These are phyloP conservation scores for Pseudonitzschia pungens DNA, from an alignment of 108 stramenopile species.

Conservation along the genomic window DNA sequence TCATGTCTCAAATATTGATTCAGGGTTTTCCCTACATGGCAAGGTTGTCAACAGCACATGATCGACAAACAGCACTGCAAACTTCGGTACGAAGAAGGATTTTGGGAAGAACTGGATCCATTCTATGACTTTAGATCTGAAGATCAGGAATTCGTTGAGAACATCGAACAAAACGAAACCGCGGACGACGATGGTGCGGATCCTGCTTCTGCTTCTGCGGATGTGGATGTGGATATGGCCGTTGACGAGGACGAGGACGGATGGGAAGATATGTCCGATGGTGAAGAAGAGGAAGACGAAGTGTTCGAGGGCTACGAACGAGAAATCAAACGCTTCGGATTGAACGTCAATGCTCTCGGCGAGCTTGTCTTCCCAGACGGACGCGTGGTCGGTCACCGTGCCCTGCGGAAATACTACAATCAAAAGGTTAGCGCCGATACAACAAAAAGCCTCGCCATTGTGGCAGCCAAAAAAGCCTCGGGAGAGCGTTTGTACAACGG, in stretches of 20 bases:
- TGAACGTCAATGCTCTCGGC: slow-evolving; percentile 85
- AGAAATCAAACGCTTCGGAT: slow-evolving; percentile 76
- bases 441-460: slow-evolving; percentile 47
- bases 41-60: slow-evolving; percentile 87
- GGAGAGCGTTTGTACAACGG: slow-evolving; percentile 78
- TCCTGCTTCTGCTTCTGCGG: not conserved
- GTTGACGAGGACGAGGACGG: slow-evolving; percentile 47
- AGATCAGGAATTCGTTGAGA: slow-evolving; percentile 55
- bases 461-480: slow-evolving; percentile 69
- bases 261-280: slow-evolving; percentile 58
- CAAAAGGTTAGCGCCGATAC: slow-evolving; percentile 62
- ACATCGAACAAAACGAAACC: slow-evolving; percentile 24
- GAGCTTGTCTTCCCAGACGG: slow-evolving; percentile 88
- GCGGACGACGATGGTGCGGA: slow-evolving; percentile 22
- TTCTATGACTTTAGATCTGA: slow-evolving; percentile 92
- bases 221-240: slow-evolving; percentile 36
- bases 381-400: slow-evolving; percentile 86
- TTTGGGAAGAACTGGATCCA: slow-evolving; percentile 92
- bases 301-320: slow-evolving; percentile 73
- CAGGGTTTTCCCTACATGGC: slow-evolving; percentile 57
- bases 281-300: slow-evolving; percentile 50
- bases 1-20: not conserved
- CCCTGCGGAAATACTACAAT: slow-evolving; percentile 76
- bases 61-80: slow-evolving; percentile 83
- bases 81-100: slow-evolving; percentile 88